phyloP scores from a whole-genome alignment of 345 rosid genomes.

The Eutrema japonicum region DNA sequence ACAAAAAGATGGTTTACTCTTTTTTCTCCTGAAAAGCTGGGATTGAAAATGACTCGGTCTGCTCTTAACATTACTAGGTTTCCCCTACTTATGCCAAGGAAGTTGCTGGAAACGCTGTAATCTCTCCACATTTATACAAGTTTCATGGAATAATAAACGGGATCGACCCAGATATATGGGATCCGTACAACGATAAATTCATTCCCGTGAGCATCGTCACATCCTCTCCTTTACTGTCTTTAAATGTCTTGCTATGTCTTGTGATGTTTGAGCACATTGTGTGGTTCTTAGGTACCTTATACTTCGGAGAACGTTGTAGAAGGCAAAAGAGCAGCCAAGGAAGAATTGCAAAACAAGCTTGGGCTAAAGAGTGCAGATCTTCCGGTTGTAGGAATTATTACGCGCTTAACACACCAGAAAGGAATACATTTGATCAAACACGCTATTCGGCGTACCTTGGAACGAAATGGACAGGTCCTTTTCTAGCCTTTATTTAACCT shows the following conservation, averaged over 20 bases:
- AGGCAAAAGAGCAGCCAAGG: conserved; percentile 91
- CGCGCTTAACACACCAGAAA: conserved; percentile 94
- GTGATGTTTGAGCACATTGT: conserved; percentile 26
- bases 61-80: conserved; percentile 57
- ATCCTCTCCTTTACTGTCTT: neutral
- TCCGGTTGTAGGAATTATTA: conserved; percentile 80
- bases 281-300: conserved; percentile 62
- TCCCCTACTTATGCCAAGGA: conserved; percentile 80
- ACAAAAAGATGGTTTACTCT: neutral
- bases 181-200: conserved; percentile 79
- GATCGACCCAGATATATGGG: conserved; percentile 95
- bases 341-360: conserved; percentile 79
- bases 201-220: conserved; percentile 66
- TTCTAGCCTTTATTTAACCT: conserved; percentile 15
- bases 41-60: neutral
- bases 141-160: conserved; percentile 94
- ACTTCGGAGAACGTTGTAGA: conserved; percentile 77
- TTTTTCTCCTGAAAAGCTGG: conserved; percentile 2
- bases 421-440: conserved; percentile 95
- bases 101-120: conserved; percentile 71
- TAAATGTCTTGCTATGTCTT: neutral
- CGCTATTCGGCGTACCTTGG: conserved; percentile 79
- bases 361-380: conserved; percentile 62
- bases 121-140: conserved; percentile 78
- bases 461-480: conserved; percentile 84